These are phyloP conservation scores for Lodderomyces theae DNA, from an alignment of 1,139 yeast genomes.

Conservation along the genomic window DNA sequence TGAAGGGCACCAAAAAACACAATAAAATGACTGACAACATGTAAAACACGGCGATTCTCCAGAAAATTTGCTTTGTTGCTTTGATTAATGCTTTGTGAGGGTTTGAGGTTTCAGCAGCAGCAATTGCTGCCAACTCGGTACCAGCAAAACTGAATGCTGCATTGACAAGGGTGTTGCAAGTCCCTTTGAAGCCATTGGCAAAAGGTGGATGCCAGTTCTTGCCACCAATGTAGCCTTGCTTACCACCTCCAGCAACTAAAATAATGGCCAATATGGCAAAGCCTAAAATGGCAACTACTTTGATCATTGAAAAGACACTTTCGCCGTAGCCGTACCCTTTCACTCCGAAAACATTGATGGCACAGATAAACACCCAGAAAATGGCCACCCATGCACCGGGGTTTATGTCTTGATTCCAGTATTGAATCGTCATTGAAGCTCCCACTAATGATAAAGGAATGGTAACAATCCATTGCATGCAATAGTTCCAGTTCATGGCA, in stretches of 20 bases:
- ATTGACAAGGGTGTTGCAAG: conserved; percentile 40
- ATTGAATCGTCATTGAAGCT: conserved; percentile 39
- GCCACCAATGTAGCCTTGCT: conserved; percentile 38
- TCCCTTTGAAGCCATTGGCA: conserved; percentile 44
- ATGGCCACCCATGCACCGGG: conserved; percentile 41
- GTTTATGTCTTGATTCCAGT: conserved; percentile 36
- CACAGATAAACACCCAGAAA: conserved; percentile 33
- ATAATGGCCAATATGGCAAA: conserved; percentile 41
- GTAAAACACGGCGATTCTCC: conserved; percentile 44
- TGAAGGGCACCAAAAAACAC: conserved; percentile 37
- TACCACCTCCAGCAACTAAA: conserved; percentile 41
- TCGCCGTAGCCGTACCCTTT: conserved; percentile 48
- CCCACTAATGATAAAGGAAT: conserved; percentile 39
- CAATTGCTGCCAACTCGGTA: conserved; percentile 41
- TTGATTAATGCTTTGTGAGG: conserved; percentile 39
- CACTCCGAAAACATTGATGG: conserved; percentile 41
- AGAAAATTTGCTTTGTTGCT: conserved; percentile 45
- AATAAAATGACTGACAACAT: conserved; percentile 39
- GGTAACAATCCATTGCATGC: conserved; percentile 36
- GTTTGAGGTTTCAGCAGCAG: conserved; percentile 41
- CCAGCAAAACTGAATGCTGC: conserved; percentile 45
- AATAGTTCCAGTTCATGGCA: conserved; percentile 46
- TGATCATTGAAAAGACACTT: conserved; percentile 36
- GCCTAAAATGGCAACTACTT: conserved; percentile 39
- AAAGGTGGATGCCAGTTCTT: conserved; percentile 41